Conservation (phyloP, 2,329 filamentous ascomycete genomes). For the Alternaria dauci region DNA sequence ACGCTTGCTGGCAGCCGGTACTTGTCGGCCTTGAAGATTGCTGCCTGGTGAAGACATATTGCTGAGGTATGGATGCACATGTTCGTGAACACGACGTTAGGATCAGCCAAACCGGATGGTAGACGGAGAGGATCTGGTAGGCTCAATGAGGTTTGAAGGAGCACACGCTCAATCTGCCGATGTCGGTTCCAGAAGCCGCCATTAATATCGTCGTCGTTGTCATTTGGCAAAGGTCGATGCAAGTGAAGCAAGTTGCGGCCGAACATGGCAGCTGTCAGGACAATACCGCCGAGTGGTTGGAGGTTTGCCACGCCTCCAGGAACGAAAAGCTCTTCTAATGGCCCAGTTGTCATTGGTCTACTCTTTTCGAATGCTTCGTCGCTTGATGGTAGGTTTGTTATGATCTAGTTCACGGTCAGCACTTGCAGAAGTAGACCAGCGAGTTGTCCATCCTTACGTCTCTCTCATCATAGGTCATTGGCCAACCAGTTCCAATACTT, state of each 20-base stretch:
- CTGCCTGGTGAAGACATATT: conserved; percentile 97
- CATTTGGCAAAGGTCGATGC: conserved; percentile 82
- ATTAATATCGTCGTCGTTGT: conserved; percentile 86
- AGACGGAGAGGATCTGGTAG: conserved; percentile 84
- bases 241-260: conserved; percentile 91
- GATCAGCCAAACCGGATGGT: conserved; percentile 75
- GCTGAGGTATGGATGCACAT: conserved; percentile 97
- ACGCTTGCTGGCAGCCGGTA: conserved; percentile 79
- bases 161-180: conserved; percentile 84
- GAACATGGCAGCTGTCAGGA: conserved; percentile 87
- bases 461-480: conserved; percentile 89
- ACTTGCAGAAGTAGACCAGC: neutral
- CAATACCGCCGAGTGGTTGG: conserved; percentile 79
- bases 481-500: conserved; percentile 97
- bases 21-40: conserved; percentile 96
- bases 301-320: conserved; percentile 77
- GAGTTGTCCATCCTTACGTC: conserved; percentile 65
- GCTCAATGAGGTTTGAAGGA: conserved; percentile 84
- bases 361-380: conserved; percentile 88
- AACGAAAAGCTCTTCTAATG: conserved; percentile 73
- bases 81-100: conserved; percentile 91
- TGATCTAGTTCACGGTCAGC: conserved; percentile 61
- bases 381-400: conserved; percentile 82
- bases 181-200: conserved; percentile 97
- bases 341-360: conserved; percentile 74